Evolutionary conservation across 2,329 filamentous ascomycete species (phyloP).

Genomic region (Fusarium nelsonii): DNA sequence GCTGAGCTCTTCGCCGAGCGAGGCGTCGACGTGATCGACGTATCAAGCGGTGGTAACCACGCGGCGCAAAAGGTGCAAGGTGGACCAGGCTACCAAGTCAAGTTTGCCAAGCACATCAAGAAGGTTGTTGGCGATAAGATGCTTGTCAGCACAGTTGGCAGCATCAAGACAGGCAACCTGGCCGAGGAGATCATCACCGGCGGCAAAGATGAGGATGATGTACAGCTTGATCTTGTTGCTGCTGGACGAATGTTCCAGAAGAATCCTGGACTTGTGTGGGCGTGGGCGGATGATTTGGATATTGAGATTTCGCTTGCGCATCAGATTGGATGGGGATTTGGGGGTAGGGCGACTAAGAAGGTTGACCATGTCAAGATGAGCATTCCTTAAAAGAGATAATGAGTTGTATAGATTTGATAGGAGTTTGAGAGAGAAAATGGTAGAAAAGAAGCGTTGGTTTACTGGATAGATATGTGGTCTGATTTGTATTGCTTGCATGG

Average conservation of each 20-base stretch:
- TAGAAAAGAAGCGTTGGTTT: too few relatives aligned
- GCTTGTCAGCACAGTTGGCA: constrained; percentile 61
- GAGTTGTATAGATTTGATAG: not conserved
- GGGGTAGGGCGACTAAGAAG: constrained; percentile 52
- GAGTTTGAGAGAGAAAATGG: not conserved
- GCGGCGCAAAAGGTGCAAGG: constrained; percentile 66
- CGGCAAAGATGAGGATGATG: constrained; percentile 51
- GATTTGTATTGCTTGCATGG: not conserved
- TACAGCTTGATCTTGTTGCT: constrained; percentile 62
- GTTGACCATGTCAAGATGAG: constrained; percentile 21
- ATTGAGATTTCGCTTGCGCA: constrained; percentile 61
- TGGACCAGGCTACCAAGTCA: constrained; percentile 77
- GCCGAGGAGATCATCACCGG: constrained; percentile 62
- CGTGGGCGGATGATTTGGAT: constrained; percentile 67
- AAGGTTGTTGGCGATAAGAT: constrained; percentile 73
- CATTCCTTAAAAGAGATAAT: constrained; percentile 3
- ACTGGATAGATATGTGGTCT: not conserved
- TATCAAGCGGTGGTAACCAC: constrained; percentile 76
- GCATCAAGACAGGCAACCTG: constrained; percentile 58
- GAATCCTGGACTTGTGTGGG: constrained; percentile 68
- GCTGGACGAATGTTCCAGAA: constrained; percentile 69
- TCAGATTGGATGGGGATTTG: constrained; percentile 69
- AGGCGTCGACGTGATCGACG: constrained; percentile 81
- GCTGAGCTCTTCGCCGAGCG: constrained; percentile 71
- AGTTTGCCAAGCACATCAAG: constrained; percentile 78